Percentiles rank a stretch among this genome's conserved stretches.
These are phyloP conservation scores for Botrytis aclada DNA, from an alignment of 2,329 filamentous ascomycete species.

Conservation along the genomic window DNA sequence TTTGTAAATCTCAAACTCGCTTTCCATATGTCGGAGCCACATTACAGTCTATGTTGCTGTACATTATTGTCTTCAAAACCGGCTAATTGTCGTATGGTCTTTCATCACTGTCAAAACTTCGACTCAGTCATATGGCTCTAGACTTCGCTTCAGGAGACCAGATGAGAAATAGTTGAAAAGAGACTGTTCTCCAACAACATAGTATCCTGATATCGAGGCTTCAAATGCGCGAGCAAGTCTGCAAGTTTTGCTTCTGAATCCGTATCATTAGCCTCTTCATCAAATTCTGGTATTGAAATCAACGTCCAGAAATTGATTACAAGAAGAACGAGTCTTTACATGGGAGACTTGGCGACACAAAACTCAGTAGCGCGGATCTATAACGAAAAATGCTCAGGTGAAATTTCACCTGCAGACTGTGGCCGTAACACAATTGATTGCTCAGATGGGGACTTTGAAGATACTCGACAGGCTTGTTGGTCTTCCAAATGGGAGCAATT, in stretches of 20 bases:
- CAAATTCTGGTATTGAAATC: too few relatives aligned
- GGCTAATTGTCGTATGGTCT: background rate
- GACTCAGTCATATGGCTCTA: background rate
- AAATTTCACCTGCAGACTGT: accelerated
- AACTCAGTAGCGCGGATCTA: accelerated
- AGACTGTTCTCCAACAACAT: background rate
- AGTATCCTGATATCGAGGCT: background rate
- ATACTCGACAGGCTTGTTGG: background rate
- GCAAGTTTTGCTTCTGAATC: background rate
- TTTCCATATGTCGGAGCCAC: background rate
- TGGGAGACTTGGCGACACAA: background rate
- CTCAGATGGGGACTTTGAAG: background rate
- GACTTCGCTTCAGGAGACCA: background rate
- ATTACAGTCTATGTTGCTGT: background rate
- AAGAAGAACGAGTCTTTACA: background rate
- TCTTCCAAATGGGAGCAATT: background rate
- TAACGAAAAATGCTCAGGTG: too few relatives aligned
- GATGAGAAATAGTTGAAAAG: background rate
- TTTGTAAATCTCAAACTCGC: background rate
- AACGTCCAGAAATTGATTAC: background rate
- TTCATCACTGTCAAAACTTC: background rate
- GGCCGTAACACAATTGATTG: background rate
- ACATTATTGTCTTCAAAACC: background rate
- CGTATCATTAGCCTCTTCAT: too few relatives aligned
- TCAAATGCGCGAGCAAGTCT: background rate